Percentiles rank a stretch among this genome's conserved stretches.
Evolutionary conservation across 768 basidiomycete genomes (phyloP).

Genomic region (Crepidotus variabilis): DNA sequence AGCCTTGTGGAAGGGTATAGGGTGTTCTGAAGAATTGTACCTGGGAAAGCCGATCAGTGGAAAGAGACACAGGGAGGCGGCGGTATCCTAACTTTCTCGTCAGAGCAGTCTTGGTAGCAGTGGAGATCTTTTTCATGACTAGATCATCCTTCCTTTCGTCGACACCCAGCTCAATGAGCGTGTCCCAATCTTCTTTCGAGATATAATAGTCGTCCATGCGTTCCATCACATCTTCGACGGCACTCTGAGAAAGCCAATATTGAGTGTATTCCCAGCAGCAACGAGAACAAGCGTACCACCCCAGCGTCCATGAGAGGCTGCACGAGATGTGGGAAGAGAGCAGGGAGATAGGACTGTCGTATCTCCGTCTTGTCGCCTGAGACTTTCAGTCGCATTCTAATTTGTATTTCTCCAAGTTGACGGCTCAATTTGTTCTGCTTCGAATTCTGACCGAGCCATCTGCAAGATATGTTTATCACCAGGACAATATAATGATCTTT

Average conservation of each 20-base stretch:
- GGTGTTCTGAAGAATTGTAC: constrained; percentile 88
- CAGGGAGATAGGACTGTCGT: constrained; percentile 86
- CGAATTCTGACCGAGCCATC: constrained; percentile 98
- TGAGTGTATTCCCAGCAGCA: not conserved
- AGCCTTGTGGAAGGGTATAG: constrained; percentile 92
- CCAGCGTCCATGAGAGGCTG: constrained; percentile 74
- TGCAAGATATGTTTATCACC: constrained; percentile 23
- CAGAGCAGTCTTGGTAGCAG: constrained; percentile 78
- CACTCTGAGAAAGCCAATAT: constrained; percentile 45
- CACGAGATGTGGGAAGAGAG: constrained; percentile 79
- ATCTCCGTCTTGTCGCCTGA: constrained; percentile 91
- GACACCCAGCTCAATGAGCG: constrained; percentile 89
- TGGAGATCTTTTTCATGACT: constrained; percentile 79
- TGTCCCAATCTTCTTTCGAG: constrained; percentile 95
- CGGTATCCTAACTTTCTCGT: constrained; percentile 67
- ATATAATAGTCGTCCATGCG: constrained; percentile 94
- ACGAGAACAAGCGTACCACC: constrained; percentile 37
- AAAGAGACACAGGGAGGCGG: not conserved
- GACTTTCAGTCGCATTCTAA: constrained; percentile 91
- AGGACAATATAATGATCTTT: not conserved
- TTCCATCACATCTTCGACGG: constrained; percentile 77
- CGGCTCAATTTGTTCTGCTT: constrained; percentile 80
- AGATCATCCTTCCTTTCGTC: constrained; percentile 71
- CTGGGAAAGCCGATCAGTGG: constrained; percentile 32
- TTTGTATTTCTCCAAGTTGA: constrained; percentile 86